Conservation (phyloP, 2,329 filamentous ascomycete genomes). For the Xenosphaeropsis pyriputrescens region DNA sequence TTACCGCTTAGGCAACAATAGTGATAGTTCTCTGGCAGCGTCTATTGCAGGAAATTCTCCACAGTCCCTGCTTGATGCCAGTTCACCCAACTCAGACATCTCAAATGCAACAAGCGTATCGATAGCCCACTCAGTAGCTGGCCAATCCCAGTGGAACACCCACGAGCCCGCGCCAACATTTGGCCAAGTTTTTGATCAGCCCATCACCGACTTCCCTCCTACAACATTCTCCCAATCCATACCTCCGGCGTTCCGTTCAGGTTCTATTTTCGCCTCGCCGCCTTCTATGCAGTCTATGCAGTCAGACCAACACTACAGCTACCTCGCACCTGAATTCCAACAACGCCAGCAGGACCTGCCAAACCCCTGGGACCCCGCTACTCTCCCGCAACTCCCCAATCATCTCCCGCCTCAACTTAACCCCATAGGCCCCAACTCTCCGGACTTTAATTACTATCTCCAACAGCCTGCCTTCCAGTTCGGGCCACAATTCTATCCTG, state of each 20-base stretch:
- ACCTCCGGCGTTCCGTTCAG: slow-evolving; percentile 43
- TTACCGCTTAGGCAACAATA: slow-evolving; percentile 45
- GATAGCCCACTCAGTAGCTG: slow-evolving; percentile 22
- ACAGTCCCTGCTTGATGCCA: slow-evolving; percentile 24
- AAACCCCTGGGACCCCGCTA: slow-evolving; percentile 14
- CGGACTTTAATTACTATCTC: neutral
- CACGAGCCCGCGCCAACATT: slow-evolving; percentile 31
- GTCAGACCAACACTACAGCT: slow-evolving; percentile 43
- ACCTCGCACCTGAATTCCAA: slow-evolving; percentile 42
- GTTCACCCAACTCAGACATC: slow-evolving; percentile 28
- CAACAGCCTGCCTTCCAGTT: neutral
- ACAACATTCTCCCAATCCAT: slow-evolving; percentile 10
- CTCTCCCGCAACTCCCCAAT: neutral
- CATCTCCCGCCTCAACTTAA: neutral
- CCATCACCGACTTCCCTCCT: slow-evolving; percentile 27
- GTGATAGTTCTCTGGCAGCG: neutral
- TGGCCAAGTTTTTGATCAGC: slow-evolving; percentile 40
- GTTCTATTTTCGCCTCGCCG: slow-evolving; percentile 50
- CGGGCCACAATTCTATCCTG: neutral
- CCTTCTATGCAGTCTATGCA: slow-evolving; percentile 31
- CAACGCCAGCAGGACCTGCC: slow-evolving; percentile 12
- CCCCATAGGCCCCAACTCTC: neutral
- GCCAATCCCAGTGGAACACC: slow-evolving; percentile 5
- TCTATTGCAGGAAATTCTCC: slow-evolving; percentile 10
- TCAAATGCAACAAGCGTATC: slow-evolving; percentile 21